phyloP scores from a whole-genome alignment of 2,329 filamentous ascomycete species.

The Sarocladium brachiariae region DNA sequence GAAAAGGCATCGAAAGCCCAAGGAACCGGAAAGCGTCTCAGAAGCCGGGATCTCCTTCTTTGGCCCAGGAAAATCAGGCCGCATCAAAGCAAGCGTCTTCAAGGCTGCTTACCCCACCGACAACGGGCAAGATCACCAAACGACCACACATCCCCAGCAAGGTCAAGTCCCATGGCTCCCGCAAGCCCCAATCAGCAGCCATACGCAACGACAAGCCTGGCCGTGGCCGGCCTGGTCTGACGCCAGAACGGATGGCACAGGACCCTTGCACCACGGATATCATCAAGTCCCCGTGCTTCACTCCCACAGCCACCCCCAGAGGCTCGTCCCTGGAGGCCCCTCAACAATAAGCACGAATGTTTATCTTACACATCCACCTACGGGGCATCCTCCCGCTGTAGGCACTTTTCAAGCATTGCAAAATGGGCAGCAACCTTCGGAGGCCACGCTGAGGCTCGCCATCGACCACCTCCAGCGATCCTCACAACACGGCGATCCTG shows the following conservation, averaged over 20 bases:
- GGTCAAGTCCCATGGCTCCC: conserved; percentile 24
- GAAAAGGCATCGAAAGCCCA: background rate
- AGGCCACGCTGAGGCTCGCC: conserved; percentile 58
- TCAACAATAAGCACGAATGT: background rate
- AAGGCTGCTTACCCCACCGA: conserved; percentile 1
- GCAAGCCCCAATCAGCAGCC: conserved; percentile 13
- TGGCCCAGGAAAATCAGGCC: conserved; percentile 15
- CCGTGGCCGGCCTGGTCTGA: background rate
- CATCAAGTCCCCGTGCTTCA: background rate
- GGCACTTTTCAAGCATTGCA: background rate
- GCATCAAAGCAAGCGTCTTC: conserved; percentile 12
- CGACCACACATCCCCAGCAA: background rate
- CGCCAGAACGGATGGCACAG: background rate
- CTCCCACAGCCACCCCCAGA: background rate
- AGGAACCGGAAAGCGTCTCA: conserved; percentile 21
- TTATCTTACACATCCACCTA: background rate
- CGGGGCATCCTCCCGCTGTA: background rate
- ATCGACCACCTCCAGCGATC: conserved; percentile 49
- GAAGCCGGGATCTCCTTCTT: conserved; percentile 16
- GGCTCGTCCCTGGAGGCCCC: background rate
- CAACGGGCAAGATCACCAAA: background rate
- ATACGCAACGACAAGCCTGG: conserved; percentile 3
- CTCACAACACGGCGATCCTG: background rate
- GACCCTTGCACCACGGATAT: background rate
- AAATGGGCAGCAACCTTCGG: conserved; percentile 22